phyloP scores from a whole-genome alignment of 1,139 yeast genomes.

The Yamadazyma dendronema region DNA sequence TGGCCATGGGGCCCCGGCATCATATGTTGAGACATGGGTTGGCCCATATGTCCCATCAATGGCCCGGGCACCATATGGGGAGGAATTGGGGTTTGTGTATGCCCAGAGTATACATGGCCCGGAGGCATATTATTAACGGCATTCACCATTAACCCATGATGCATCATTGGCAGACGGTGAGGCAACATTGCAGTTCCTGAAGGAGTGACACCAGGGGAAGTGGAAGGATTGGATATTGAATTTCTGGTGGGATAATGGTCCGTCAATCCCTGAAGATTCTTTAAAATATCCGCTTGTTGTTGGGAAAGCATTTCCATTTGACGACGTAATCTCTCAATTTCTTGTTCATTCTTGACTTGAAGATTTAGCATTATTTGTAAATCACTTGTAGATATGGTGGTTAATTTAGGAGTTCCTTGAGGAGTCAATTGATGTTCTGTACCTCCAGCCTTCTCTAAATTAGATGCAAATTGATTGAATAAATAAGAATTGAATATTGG shows the following conservation, averaged over 20 bases:
- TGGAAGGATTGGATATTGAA: not conserved
- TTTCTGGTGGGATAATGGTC: not conserved
- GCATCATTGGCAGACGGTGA: too few relatives aligned
- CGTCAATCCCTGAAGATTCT: slow-evolving; percentile 3
- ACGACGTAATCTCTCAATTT: slow-evolving; percentile 10
- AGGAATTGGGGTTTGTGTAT: not conserved
- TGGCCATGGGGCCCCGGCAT: not conserved
- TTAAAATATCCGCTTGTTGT: slow-evolving; percentile 17
- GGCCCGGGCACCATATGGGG: not conserved
- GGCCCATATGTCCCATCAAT: too few relatives aligned
- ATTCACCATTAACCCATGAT: too few relatives aligned
- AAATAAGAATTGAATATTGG: slow-evolving; percentile 25
- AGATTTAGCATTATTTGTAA: slow-evolving; percentile 1
- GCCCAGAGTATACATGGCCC: not conserved
- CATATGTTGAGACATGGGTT: not conserved
- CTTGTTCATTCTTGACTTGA: slow-evolving; percentile 2
- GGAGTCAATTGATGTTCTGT: slow-evolving; percentile 7
- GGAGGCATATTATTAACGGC: not conserved
- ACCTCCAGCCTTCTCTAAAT: slow-evolving; percentile 16
- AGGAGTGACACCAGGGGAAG: too few relatives aligned
- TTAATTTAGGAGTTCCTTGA: slow-evolving; percentile 5
- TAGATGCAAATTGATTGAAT: slow-evolving; percentile 21
- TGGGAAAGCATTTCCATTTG: slow-evolving; percentile 17
- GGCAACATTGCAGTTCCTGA: too few relatives aligned
- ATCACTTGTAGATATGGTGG: not conserved